A percentile compares a stretch with the other conserved stretches of the same genome.
These are phyloP conservation scores for Sonneratia caseolaris DNA, from an alignment of 345 rosid species.

Conservation along the genomic window DNA sequence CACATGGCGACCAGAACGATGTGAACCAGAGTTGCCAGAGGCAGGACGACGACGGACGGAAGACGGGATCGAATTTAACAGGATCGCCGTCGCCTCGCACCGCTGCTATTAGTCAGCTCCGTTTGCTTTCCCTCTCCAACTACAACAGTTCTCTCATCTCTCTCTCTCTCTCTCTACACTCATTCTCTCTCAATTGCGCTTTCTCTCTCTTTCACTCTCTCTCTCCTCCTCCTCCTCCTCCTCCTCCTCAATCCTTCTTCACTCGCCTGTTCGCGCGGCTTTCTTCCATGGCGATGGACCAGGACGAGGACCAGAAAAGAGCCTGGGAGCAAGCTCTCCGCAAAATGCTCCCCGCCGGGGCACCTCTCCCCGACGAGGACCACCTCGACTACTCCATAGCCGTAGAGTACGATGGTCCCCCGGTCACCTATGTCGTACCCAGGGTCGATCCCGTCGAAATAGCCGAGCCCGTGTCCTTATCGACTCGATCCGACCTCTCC, in stretches of 20 bases:
- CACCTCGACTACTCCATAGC: conserved; percentile 55
- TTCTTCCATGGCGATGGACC: conserved; percentile 9
- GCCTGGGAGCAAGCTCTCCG: conserved; percentile 27
- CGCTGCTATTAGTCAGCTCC: conserved; percentile 14
- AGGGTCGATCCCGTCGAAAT: conserved; percentile 32
- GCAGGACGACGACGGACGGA: neutral
- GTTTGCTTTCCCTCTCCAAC: conserved; percentile 11
- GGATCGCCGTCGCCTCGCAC: neutral
- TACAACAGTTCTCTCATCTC: neutral
- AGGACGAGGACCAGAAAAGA: conserved; percentile 12
- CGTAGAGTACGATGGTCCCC: conserved; percentile 47
- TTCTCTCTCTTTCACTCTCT: conserved; percentile 3
- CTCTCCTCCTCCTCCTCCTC: neutral
- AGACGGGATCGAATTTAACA: neutral
- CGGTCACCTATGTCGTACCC: conserved; percentile 40
- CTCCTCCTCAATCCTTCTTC: neutral
- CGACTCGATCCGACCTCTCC: conserved; percentile 14
- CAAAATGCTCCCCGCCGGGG: conserved; percentile 32
- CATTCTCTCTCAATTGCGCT: neutral
- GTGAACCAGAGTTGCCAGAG: neutral
- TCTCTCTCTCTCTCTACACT: conserved; percentile 3
- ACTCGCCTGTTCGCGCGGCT: neutral
- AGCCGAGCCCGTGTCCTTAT: conserved; percentile 14
- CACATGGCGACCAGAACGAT: neutral
- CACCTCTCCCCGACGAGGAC: conserved; percentile 33